Percentiles rank a stretch among this genome's conserved stretches.
Conservation (phyloP, 345 rosid genomes). For the Bruguiera gymnorhiza region DNA sequence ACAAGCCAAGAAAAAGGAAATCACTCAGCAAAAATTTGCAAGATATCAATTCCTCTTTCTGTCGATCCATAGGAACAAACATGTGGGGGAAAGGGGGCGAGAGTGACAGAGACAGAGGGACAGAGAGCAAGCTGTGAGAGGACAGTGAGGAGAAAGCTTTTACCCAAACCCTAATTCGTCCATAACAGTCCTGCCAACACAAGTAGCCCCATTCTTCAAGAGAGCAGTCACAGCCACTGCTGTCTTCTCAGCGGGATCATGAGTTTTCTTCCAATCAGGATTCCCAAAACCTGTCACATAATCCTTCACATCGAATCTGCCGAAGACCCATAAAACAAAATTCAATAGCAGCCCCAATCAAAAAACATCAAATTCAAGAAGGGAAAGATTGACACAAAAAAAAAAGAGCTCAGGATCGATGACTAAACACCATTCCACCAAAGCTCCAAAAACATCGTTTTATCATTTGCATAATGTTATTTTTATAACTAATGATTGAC, state of each 20-base stretch:
- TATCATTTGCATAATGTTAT: no score
- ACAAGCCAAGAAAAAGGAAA: conserved; percentile 11
- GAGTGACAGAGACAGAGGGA: not conserved
- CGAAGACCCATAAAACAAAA: not conserved
- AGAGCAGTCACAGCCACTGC: conserved; percentile 66
- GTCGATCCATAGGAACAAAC: not conserved
- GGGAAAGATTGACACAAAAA: not conserved
- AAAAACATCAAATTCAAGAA: no score
- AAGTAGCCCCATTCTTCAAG: conserved; percentile 81
- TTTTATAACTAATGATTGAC: no score
- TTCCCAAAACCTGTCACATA: conserved; percentile 78
- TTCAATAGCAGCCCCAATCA: no score
- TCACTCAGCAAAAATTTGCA: not conserved
- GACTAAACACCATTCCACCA: not conserved
- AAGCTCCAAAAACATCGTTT: not conserved
- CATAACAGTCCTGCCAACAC: conserved; percentile 84
- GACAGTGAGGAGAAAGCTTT: not conserved
- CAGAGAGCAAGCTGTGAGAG: not conserved
- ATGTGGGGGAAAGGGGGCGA: not conserved
- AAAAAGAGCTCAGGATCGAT: no score
- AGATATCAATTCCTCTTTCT: no score
- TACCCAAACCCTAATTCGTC: conserved; percentile 85
- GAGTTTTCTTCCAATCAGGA: conserved; percentile 79
- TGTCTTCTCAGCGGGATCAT: conserved; percentile 62
- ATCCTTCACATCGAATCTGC: conserved; percentile 80